Conservation (phyloP, 331 rosid genomes). For the Telfairia occidentalis region DNA sequence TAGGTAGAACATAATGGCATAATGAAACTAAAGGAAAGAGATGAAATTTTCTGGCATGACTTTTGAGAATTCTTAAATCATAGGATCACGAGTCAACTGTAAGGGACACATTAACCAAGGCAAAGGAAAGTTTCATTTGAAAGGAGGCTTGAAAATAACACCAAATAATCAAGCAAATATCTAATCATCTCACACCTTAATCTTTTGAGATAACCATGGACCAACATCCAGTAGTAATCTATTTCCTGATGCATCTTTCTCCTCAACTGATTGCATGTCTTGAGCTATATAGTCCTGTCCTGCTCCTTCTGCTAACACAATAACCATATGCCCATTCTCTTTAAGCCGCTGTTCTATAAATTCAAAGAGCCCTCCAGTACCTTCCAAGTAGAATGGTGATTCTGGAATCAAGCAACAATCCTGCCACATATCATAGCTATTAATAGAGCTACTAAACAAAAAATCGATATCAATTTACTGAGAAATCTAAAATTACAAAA, state of each 20-base stretch:
- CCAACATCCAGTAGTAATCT: slow-evolving; percentile 75
- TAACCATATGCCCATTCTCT: slow-evolving; percentile 85
- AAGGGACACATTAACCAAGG: not conserved
- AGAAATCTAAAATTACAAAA: slow-evolving; percentile 12
- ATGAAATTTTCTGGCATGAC: not conserved
- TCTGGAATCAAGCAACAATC: slow-evolving; percentile 98
- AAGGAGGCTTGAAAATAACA: not conserved
- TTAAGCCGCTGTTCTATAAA: slow-evolving; percentile 64
- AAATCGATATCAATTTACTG: not conserved
- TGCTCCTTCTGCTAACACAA: slow-evolving; percentile 96
- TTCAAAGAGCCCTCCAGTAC: slow-evolving; percentile 76
- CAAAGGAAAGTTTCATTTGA: not conserved
- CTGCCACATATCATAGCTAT: slow-evolving; percentile 44
- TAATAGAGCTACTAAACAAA: slow-evolving; percentile 9
- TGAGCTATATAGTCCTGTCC: slow-evolving; percentile 68
- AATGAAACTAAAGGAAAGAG: not conserved
- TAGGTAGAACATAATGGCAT: not conserved
- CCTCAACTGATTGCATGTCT: slow-evolving; percentile 28
- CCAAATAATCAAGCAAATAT: slow-evolving; percentile 7
- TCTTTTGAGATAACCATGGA: slow-evolving; percentile 66
- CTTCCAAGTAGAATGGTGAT: slow-evolving; percentile 89
- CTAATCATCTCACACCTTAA: slow-evolving; percentile 41
- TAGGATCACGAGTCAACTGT: not conserved
- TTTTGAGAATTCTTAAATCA: not conserved
- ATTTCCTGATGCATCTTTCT: slow-evolving; percentile 89